Base-by-base conservation (phyloP, 2,329 filamentous ascomycete species). In the Lachnellula arida region DNA sequence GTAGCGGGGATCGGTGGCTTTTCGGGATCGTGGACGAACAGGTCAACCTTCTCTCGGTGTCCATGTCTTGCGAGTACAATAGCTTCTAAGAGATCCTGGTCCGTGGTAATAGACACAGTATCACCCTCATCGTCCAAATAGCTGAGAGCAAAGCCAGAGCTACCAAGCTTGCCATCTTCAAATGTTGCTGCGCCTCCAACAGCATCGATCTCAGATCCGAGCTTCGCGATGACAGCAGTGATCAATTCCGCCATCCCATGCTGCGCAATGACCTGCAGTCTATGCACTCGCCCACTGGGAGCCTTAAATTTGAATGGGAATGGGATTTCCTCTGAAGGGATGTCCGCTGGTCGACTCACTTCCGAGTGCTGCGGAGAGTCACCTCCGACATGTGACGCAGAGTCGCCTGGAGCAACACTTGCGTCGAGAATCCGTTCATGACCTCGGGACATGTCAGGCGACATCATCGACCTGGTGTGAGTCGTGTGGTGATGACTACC, bases 221-320 rank as follows among this genome's bases (percentile, higher is more conserved):
- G 84, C 77, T 99, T 99, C 54, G 85, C 80, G 5, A 85, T 84
- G 5, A 99, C 91, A 56, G 82, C 85, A 25, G 79, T 73, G 28
- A 97, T 85, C 57, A 99, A 85, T 43, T 90, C 84, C 19, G 82
- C 83, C 60, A 99, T 84, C 43, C 94, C 94, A 54, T 90, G 84
- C 22, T 88, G 84, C 11, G 91, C 87, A 53, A 85, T 78, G 28
- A 97, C 86, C 68, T 97, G 94, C 50, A 99, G 76, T 53, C 94
- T 86, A 73, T 99, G 94, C 17, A 97, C 92, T 51, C 94, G 89
- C 46, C 93, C 94, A 65, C 90, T 92, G 1, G 94, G 94, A 2
- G 94, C 91, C 78, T 97, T 97, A 82, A 99, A 99, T 74, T 99
- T 99, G 85, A 99, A 99, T 2, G 93, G 85, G 74, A 97, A 99